Conservation (phyloP, 2,329 filamentous ascomycete genomes). For the Penicillium crustosum region DNA sequence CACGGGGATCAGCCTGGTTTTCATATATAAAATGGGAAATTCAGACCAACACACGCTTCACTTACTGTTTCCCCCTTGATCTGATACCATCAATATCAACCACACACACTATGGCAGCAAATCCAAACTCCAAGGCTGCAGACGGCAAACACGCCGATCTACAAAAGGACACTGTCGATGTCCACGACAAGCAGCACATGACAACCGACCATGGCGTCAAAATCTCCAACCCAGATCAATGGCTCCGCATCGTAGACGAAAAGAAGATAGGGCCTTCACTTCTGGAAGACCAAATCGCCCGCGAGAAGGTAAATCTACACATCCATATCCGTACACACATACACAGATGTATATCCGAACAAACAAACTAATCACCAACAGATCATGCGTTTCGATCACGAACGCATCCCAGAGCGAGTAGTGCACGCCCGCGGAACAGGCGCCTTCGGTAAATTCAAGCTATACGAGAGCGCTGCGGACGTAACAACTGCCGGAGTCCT, state of each 20-base stretch:
- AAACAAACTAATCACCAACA: conserved; percentile 14
- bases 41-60: neutral
- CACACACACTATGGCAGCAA: conserved; percentile 16
- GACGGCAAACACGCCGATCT: conserved; percentile 62
- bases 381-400: conserved; percentile 70
- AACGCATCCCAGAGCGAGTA: conserved; percentile 67
- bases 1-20: neutral
- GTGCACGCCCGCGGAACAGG: conserved; percentile 66
- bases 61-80: neutral
- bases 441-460: conserved; percentile 66
- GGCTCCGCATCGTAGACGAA: conserved; percentile 65
- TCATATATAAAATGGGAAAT: neutral
- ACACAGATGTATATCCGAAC: neutral
- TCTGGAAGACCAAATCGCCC: conserved; percentile 68
- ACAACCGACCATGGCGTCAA: conserved; percentile 78
- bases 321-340: too few species aligned
- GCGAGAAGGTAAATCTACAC: conserved; percentile 74
- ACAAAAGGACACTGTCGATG: conserved; percentile 57
- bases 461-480: conserved; percentile 63
- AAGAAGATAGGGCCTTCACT: conserved; percentile 66
- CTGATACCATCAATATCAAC: neutral
- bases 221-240: conserved; percentile 72
- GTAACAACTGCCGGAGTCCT: conserved; percentile 64
- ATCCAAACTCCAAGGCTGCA: conserved; percentile 6
- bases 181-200: conserved; percentile 58